Evolutionary conservation across 2,329 filamentous ascomycete genomes (phyloP), one percentile per base, ranked within the genome.

Genomic region (Aspergillus neotritici): DNA sequence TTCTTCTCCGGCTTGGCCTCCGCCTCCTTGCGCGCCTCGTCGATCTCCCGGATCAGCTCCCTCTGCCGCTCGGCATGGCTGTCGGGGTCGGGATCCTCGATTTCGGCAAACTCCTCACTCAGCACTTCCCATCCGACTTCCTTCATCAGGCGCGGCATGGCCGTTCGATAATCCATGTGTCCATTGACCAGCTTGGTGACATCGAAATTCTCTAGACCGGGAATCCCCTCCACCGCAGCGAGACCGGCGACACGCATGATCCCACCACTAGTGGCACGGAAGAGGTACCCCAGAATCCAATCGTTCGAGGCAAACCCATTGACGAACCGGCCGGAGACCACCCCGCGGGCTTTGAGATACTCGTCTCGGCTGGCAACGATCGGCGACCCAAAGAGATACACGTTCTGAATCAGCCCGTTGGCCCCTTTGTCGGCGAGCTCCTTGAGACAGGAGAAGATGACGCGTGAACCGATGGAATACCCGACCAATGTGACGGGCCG

Each of bases 201-300:
- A 61, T 97, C 82, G 50, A 94, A 75, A 58, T 96, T 97, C 63
- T 97, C 93, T 12, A 97, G 69, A 12, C 84, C 87, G 0, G 84
- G 82, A n/a, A 94, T 73, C 5, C 73, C 78, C 34, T 91, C 79
- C 3, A 97, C 77, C 1, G 84, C 75, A 1, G 81, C 86, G 33
- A 98, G 77, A 10, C 93, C 93, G 4, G 90, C 90, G 1, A 98
- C 80, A 14, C 84, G 82, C 65, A 89, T 85, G 58, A 97, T 91
- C 34, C 93, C 93, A 52, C 93, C 93, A 53, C 84, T 86, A 3
- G 93, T 98, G 33, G 95, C 79, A 11, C 93, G 86, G 76, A 98
- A 98, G 1, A 98, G 80, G 62, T 98, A 98, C 11, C 81, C 89
- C 38, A 98, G 69, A 58, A 98, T 97, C 93, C 93, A 98, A 69